A percentile compares a stretch with the other conserved stretches of the same genome.
Conservation (phyloP, 495 filamentous ascomycete species). For the Aspergillus hancockii region DNA sequence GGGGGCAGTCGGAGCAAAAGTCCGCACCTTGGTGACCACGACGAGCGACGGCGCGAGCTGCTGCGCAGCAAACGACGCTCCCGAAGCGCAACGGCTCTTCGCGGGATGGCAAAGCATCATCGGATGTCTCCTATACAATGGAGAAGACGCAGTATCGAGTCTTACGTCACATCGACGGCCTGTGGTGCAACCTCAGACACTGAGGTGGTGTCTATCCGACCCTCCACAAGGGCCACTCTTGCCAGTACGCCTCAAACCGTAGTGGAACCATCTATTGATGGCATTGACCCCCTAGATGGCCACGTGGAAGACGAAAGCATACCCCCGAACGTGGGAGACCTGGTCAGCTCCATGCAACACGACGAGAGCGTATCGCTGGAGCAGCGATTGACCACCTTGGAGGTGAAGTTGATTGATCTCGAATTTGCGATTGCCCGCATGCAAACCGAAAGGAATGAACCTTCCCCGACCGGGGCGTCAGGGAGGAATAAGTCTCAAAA, state of each 20-base stretch:
- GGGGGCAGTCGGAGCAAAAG: constrained; percentile 14
- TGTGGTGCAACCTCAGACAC: constrained; percentile 26
- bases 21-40: constrained; percentile 21
- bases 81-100: constrained; percentile 33
- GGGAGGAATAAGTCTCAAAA: constrained; percentile 23
- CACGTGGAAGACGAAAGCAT: constrained; percentile 28
- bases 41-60: constrained; percentile 22
- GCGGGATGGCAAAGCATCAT: constrained; percentile 25
- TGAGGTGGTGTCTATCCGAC: constrained; percentile 25
- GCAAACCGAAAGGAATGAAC: constrained; percentile 38
- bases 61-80: constrained; percentile 33
- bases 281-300: not conserved
- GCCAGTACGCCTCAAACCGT: constrained; percentile 31
- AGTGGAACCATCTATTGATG: constrained; percentile 24
- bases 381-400: constrained; percentile 52
- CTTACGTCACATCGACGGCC: constrained; percentile 21
- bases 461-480: constrained; percentile 17
- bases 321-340: constrained; percentile 43
- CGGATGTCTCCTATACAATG: constrained; percentile 29
- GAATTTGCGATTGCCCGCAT: constrained; percentile 56
- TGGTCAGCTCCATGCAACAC: constrained; percentile 46
- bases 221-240: constrained; percentile 34
- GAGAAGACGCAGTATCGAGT: constrained; percentile 28
- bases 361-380: constrained; percentile 50
- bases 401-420: constrained; percentile 57